Evolutionary conservation across 345 rosid species (phyloP).

Genomic region (Eucalyptus sp.): DNA sequence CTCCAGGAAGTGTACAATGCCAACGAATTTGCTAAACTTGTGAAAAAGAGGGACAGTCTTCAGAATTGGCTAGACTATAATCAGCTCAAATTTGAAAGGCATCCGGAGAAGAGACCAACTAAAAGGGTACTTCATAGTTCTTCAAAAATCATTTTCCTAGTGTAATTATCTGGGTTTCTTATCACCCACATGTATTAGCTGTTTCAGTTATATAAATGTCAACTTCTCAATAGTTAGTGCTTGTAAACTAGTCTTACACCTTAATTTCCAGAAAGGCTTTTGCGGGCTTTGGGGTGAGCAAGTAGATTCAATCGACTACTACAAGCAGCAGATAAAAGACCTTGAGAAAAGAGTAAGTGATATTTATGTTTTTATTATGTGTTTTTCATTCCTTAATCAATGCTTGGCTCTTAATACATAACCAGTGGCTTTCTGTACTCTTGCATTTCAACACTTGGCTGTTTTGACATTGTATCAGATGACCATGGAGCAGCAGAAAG

Average conservation of each 20-base stretch:
- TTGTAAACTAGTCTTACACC: neutral
- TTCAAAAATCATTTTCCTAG: neutral
- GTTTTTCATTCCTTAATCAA: neutral
- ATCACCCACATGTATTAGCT: neutral
- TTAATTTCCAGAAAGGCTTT: constrained; percentile 59
- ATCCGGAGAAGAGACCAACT: constrained; percentile 70
- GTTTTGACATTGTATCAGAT: constrained; percentile 31
- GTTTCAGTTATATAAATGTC: neutral
- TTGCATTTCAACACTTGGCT: neutral
- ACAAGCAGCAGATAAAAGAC: constrained; percentile 44
- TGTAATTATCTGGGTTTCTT: neutral
- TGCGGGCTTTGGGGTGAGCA: constrained; percentile 69
- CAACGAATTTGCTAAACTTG: constrained; percentile 62
- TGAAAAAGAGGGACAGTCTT: constrained; percentile 60
- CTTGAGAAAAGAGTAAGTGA: constrained; percentile 51
- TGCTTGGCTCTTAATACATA: neutral
- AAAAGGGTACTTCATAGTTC: constrained; percentile 31
- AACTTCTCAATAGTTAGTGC: neutral
- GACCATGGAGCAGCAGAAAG: constrained; percentile 62
- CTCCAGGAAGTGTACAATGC: constrained; percentile 83
- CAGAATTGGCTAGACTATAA: constrained; percentile 86
- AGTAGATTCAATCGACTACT: constrained; percentile 83
- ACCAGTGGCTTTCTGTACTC: neutral
- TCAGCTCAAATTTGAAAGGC: constrained; percentile 71
- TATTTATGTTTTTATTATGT: neutral